Evolutionary conservation across 2,329 filamentous ascomycete species (phyloP).

Genomic region (Byssoonygena ceratinophila): DNA sequence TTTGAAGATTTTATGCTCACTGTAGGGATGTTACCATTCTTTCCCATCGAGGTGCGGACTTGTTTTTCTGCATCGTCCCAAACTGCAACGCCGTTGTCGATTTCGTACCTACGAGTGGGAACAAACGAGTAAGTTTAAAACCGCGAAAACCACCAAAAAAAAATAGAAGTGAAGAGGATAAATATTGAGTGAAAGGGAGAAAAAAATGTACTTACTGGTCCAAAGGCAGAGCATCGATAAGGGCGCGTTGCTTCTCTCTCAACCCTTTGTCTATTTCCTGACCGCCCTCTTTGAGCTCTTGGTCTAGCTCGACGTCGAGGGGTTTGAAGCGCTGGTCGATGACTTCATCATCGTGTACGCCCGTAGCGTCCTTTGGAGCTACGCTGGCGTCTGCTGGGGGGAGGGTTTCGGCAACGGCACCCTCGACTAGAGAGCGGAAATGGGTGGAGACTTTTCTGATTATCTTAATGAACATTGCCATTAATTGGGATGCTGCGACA

Average conservation of each 20-base stretch:
- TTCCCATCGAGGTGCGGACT: slow-evolving; percentile 43
- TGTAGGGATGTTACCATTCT: slow-evolving; percentile 43
- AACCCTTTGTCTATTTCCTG: slow-evolving; percentile 62
- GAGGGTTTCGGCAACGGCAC: slow-evolving; percentile 58
- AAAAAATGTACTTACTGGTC: slow-evolving; percentile 55
- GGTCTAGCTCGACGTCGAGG: slow-evolving; percentile 59
- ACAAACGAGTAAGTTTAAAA: not conserved
- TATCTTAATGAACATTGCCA: slow-evolving; percentile 97
- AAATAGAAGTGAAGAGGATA: not conserved
- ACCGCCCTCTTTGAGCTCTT: slow-evolving; percentile 75
- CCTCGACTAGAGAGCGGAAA: slow-evolving; percentile 64
- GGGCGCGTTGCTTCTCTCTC: slow-evolving; percentile 67
- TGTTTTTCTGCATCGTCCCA: slow-evolving; percentile 63
- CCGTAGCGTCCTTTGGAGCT: slow-evolving; percentile 37
- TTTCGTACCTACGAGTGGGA: slow-evolving; percentile 33
- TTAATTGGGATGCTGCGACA: slow-evolving; percentile 63
- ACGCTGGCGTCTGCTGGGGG: slow-evolving; percentile 43
- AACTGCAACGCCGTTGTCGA: slow-evolving; percentile 38
- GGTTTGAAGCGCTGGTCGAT: slow-evolving; percentile 58
- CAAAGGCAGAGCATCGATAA: slow-evolving; percentile 83
- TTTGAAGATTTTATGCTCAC: slow-evolving; percentile 77
- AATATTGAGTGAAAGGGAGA: not conserved
- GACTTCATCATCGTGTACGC: slow-evolving; percentile 59
- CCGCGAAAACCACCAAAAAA: not conserved
- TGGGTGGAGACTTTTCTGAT: slow-evolving; percentile 74